Percentiles rank a stretch among this genome's conserved stretches.
Conservation (phyloP, 2,329 filamentous ascomycete species). For the Aureobasidium subglaciale region DNA sequence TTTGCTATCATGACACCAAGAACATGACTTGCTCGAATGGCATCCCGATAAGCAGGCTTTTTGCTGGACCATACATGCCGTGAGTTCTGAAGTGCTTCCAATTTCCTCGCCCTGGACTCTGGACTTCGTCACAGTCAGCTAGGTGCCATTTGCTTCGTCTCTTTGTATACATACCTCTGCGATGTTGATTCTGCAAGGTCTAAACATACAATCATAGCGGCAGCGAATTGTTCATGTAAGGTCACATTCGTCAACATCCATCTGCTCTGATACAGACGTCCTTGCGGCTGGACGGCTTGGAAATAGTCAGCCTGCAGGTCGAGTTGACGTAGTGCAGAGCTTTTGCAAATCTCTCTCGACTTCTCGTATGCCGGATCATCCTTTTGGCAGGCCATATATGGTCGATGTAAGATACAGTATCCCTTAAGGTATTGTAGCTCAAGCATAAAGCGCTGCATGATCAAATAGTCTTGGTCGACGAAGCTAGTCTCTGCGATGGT, state of each 20-base stretch:
- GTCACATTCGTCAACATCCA: conserved; percentile 34
- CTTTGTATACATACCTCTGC: neutral
- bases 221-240: conserved; percentile 36
- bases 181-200: conserved; percentile 24
- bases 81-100: neutral
- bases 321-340: conserved; percentile 39
- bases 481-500: conserved; percentile 31
- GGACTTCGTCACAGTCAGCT: neutral
- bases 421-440: conserved; percentile 42
- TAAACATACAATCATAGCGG: conserved; percentile 36
- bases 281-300: conserved; percentile 35
- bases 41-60: neutral
- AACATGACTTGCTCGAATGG: neutral
- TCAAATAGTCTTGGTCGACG: conserved; percentile 36
- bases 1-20: conserved; percentile 7
- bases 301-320: conserved; percentile 39
- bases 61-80: conserved; percentile 1
- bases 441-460: conserved; percentile 41
- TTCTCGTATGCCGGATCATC: conserved; percentile 31
- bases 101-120: neutral
- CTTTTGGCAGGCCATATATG: conserved; percentile 34
- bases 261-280: conserved; percentile 30
- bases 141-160: neutral
- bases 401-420: conserved; percentile 42
- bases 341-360: conserved; percentile 38